Conservation (phyloP, 306 rosid genomes). For the Leucaena leucocephala region DNA sequence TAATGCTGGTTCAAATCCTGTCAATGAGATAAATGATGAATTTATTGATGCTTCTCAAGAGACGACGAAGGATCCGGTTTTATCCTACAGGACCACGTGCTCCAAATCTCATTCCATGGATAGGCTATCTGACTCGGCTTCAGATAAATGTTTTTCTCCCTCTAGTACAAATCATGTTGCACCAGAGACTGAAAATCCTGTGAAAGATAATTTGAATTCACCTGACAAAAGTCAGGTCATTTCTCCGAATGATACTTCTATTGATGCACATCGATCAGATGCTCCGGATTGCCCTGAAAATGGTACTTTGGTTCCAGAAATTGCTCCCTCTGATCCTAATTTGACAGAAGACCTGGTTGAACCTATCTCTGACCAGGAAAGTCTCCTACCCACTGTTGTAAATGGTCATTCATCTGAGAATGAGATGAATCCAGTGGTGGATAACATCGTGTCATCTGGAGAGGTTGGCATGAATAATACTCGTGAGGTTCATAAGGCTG, state of each 20-base stretch:
- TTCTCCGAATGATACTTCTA: conserved; percentile 27
- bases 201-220: conserved; percentile 33
- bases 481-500: conserved; percentile 46
- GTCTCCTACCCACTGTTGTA: conserved; percentile 9
- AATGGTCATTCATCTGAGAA: conserved; percentile 33
- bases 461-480: conserved; percentile 43
- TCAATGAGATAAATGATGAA: conserved; percentile 47
- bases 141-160: conserved; percentile 47
- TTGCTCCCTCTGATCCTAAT: conserved; percentile 33
- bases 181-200: conserved; percentile 23
- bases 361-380: conserved; percentile 41
- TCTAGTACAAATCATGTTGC: conserved; percentile 25
- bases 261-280: conserved; percentile 34
- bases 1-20: conserved; percentile 44
- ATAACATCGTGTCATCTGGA: conserved; percentile 33
- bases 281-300: conserved; percentile 33
- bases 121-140: conserved; percentile 37
- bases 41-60: conserved; percentile 53
- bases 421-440: conserved; percentile 35
- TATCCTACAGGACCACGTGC: conserved; percentile 27
- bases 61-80: conserved; percentile 32
- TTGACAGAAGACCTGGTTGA: conserved; percentile 42
- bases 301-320: conserved; percentile 39
- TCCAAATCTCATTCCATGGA: conserved; percentile 49
- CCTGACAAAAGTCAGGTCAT: conserved; percentile 37